These are phyloP conservation scores for Bondarzewia mesenterica DNA, from an alignment of 1,284 basidiomycete genomes.

Conservation along the genomic window DNA sequence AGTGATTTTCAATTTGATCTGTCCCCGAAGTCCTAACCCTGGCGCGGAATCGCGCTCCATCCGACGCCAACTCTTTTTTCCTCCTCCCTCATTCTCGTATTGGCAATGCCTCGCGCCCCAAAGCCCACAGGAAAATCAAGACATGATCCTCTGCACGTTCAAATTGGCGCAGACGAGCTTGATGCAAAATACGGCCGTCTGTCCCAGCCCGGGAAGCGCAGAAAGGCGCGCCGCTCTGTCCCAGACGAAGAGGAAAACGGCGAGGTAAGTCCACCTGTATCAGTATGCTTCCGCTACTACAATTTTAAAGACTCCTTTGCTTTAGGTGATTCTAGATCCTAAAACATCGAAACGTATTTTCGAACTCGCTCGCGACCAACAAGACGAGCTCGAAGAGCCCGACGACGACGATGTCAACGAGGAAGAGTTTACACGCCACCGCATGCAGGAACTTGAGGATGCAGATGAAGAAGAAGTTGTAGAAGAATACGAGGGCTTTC, in stretches of 20 bases:
- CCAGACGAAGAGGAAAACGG: conserved; percentile 37
- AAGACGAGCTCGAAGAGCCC: conserved; percentile 74
- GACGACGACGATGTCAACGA: conserved; percentile 34
- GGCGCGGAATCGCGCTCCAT: background rate
- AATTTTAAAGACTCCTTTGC: conserved; percentile 2
- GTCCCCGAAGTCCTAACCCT: too few relatives aligned
- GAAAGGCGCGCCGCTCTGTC: conserved; percentile 41
- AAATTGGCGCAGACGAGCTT: conserved; percentile 71
- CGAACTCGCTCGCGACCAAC: conserved; percentile 88
- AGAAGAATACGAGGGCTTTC: conserved; percentile 44
- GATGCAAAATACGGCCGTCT: conserved; percentile 73
- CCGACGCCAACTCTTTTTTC: background rate
- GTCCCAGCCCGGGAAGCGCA: conserved; percentile 66
- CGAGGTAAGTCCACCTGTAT: conserved; percentile 39
- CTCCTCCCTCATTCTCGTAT: background rate
- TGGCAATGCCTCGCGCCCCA: conserved; percentile 52
- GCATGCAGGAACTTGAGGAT: conserved; percentile 31
- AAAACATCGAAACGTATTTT: conserved; percentile 88
- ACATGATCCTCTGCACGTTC: conserved; percentile 81
- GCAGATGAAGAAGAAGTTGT: conserved; percentile 31
- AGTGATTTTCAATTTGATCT: background rate
- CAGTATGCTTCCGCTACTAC: conserved; percentile 2
- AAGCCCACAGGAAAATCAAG: conserved; percentile 49
- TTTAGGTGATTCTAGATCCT: conserved; percentile 70
- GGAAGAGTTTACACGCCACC: conserved; percentile 12